Evolutionary conservation across 2,329 filamentous ascomycete species (phyloP), one percentile per base, ranked within the genome.

Genomic region (Pseudogymnoascus sp.): DNA sequence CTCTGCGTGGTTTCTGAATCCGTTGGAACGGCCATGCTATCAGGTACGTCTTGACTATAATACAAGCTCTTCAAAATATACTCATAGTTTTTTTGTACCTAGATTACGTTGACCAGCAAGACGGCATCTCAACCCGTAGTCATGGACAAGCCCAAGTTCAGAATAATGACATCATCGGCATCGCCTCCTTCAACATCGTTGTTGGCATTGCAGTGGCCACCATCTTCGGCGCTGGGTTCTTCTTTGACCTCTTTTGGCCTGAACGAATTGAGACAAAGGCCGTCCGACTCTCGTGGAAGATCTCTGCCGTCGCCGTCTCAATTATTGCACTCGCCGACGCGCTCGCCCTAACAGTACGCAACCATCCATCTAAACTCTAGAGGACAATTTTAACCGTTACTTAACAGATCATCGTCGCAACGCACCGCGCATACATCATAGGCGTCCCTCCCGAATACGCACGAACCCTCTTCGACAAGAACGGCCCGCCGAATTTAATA

Each of bases 171-270:
- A 83, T 81, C 65, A 73, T 85, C 65, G 82, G 82, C 26, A 79
- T 81, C 7, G 80, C 78, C 1, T 79, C 79, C 1, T 85, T 80
- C 74, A 85, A 85, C 69, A 84, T 85, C 68, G 84, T 84, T 65
- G 78, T 82, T 6, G 83, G 83, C 19, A 76, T 85, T 33, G 82
- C 79, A 16, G 79, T 84, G 7, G 82, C 82, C 12, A 82, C 79
- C 53, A 80, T 85, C 68, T 85, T 86, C 68, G 82, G 82, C 22
- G 78, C 79, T 0, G 83, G 79, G 0, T 85, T 85, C 75, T 85
- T 85, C 75, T 84, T 85, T 72, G 83, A 85, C 68, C 78, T 86
- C 3, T 84, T 85, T 73, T 85, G 82, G 81, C 83, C 83, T 0
- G 81, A 82, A 61, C 77, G 83, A 59, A 70, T 75, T 8, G 83